Conservation (phyloP, 768 basidiomycete species). For the Pisolithus sp. region DNA sequence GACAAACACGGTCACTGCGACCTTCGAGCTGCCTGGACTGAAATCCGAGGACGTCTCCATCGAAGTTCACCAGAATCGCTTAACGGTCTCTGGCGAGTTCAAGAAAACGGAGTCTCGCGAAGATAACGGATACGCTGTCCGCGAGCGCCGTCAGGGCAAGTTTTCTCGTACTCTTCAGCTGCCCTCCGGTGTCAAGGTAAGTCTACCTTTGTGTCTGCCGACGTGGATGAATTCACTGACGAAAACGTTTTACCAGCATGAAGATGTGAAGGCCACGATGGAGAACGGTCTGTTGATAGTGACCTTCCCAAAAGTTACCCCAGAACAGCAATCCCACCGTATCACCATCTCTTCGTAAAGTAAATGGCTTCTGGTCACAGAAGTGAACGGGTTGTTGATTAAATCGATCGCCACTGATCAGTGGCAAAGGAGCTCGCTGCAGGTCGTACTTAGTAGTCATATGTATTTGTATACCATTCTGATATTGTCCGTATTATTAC, state of each 20-base stretch:
- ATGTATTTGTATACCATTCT: too few relatives aligned
- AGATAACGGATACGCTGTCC: conserved; percentile 29
- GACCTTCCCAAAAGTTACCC: conserved; percentile 45
- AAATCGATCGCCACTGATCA: too few relatives aligned
- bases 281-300: conserved; percentile 46
- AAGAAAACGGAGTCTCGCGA: conserved; percentile 29
- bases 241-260: conserved; percentile 13
- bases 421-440: too few relatives aligned
- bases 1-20: conserved; percentile 45
- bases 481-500: too few relatives aligned
- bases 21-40: conserved; percentile 54
- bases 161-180: conserved; percentile 44
- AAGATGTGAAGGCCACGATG: conserved; percentile 39
- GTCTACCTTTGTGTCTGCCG: not conserved
- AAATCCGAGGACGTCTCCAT: conserved; percentile 45
- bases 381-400: too few relatives aligned
- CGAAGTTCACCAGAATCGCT: conserved; percentile 43
- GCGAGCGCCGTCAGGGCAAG: conserved; percentile 43
- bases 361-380: too few relatives aligned
- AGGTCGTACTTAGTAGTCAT: too few relatives aligned
- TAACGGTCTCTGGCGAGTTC: conserved; percentile 47
- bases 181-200: conserved; percentile 43
- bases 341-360: conserved; percentile 26
- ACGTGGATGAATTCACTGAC: not conserved
- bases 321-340: conserved; percentile 38